These are phyloP conservation scores for Microbotryum intermedium DNA, from an alignment of 1,284 basidiomycete genomes.

Conservation along the genomic window DNA sequence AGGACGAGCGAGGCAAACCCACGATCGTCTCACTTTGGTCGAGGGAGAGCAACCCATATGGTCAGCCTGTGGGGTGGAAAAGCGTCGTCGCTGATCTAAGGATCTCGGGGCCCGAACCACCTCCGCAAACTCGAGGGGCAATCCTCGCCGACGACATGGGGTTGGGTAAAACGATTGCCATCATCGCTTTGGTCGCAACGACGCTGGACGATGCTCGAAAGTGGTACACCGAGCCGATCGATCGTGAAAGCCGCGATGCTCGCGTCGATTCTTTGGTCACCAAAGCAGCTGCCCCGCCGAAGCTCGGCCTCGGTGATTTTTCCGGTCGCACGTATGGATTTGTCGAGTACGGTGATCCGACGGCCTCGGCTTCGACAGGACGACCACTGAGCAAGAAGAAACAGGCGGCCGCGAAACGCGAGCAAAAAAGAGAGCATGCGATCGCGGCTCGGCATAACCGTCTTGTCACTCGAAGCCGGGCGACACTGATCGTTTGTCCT, in stretches of 20 bases:
- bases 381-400: slow-evolving; percentile 43
- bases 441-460: slow-evolving; percentile 50
- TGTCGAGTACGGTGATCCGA: neutral
- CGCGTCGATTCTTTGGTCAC: slow-evolving; percentile 25
- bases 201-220: slow-evolving; percentile 62
- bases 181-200: slow-evolving; percentile 78
- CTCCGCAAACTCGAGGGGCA: slow-evolving; percentile 67
- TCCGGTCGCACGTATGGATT: neutral
- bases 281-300: neutral
- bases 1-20: slow-evolving; percentile 41
- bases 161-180: slow-evolving; percentile 92
- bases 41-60: slow-evolving; percentile 49
- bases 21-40: slow-evolving; percentile 68
- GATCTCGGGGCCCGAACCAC: slow-evolving; percentile 52
- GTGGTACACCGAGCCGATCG: slow-evolving; percentile 51
- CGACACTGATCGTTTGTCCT: slow-evolving; percentile 92
- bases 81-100: slow-evolving; percentile 81
- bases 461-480: slow-evolving; percentile 71
- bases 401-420: slow-evolving; percentile 51
- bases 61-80: slow-evolving; percentile 53
- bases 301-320: neutral
- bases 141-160: slow-evolving; percentile 64
- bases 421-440: slow-evolving; percentile 53
- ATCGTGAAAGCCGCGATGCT: slow-evolving; percentile 29
- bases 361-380: slow-evolving; percentile 18